Evolutionary conservation across 164 flowering plant genomes (phyloP).

Genomic region (Berberis thunbergii): DNA sequence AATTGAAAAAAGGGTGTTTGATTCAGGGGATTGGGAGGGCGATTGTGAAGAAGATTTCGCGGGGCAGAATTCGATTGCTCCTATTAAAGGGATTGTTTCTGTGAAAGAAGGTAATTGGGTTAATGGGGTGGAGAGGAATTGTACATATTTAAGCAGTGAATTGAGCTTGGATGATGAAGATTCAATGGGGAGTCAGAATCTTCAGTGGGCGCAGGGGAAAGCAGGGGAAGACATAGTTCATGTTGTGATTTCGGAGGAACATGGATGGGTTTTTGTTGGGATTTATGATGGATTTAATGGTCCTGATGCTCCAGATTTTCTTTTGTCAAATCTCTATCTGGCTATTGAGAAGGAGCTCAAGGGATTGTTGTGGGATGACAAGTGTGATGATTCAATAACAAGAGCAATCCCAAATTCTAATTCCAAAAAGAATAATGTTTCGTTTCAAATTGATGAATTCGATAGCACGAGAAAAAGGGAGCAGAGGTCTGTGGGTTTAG

Average conservation of each 20-base stretch:
- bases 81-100: conserved; percentile 17
- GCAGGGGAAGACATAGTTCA: conserved; percentile 85
- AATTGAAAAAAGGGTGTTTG: conserved; percentile 24
- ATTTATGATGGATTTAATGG: conserved; percentile 97
- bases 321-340: conserved; percentile 47
- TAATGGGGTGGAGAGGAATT: conserved; percentile 15
- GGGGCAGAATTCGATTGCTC: conserved; percentile 25
- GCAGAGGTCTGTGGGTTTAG: conserved; percentile 4
- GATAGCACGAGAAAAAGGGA: background rate
- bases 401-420: background rate
- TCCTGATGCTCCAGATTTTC: conserved; percentile 84
- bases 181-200: conserved; percentile 9
- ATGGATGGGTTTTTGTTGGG: conserved; percentile 91
- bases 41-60: conserved; percentile 20
- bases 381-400: conserved; percentile 9
- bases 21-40: conserved; percentile 30
- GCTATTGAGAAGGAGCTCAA: conserved; percentile 47
- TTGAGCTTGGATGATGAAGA: background rate
- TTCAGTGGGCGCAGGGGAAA: conserved; percentile 94
- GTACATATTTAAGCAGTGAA: background rate
- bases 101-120: conserved; percentile 23
- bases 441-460: background rate
- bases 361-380: conserved; percentile 44
- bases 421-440: background rate
- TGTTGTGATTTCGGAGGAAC: conserved; percentile 59